Base-by-base conservation (phyloP, 192 early-diverging fungal species). In the Linnemannia hyalina region DNA sequence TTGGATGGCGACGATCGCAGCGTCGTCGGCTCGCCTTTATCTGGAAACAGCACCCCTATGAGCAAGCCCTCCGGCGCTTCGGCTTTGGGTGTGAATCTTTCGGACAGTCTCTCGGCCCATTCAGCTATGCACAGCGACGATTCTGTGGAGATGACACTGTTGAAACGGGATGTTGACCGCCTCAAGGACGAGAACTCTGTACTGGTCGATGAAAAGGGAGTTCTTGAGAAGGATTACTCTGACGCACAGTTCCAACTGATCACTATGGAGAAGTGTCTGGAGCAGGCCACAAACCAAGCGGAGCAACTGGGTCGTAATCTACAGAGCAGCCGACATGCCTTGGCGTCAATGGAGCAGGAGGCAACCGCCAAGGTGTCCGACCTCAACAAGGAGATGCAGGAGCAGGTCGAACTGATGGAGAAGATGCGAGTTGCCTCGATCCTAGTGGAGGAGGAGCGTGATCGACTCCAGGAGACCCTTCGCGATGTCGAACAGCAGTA, bases 51-150 rank as follows among this genome's bases (percentile, higher is more conserved):
- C 18, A 82, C 81, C 10, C 81, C 81, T 18, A n/a, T 71, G 23
- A 44, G 68, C 15, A 76, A 76, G 40, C n/a, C 26, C 41, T 1
- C 4, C 4, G 73, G 13, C 23, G 15, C 57, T 8, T 77, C 65
- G 41, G 41, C 41, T 2, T 3, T 73, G 36, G 83, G 84, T 41
- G 72, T 60, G n/a, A 86, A 86, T 29, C 84, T 86, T 1, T 86
- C 84, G 23, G 80, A 86, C 22, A 86, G 76, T 32, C 70, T 86
- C 10, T 86, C 80, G 22, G 84, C 83, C 16, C 68, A 80, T 11
- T 80, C 84, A 35, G 74, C 70, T 13, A 81, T 86, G 84, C 78
- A 81, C 36, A 86, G 78, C n/a, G 78, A 86, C 3, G 84, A 86
- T 42, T 74, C 84, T 36, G 78, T 80, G 49, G 75, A 80, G 65